Evolutionary conservation across 2,329 filamentous ascomycete genomes (phyloP), one percentile per base, ranked within the genome.

Genomic region (Clarireedia homoeocarpa): DNA sequence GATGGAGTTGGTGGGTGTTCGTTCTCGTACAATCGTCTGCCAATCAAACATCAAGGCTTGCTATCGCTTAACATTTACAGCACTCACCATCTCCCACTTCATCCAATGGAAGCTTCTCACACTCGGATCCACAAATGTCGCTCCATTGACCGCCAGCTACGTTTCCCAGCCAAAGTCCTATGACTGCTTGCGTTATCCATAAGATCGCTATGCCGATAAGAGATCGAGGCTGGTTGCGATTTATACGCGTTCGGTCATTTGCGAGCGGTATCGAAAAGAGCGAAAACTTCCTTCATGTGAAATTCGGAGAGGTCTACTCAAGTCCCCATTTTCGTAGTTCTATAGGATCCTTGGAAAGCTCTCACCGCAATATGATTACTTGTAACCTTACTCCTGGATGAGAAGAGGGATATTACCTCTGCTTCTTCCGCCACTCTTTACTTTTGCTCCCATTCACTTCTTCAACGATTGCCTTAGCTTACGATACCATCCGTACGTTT

Each of bases 301-400:
- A 44, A 44, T n/a, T 44, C 24, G 23, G n/a, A 23, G 15, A 27
- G 24, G 4, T 26, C 17, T 17, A 24, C 14, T 48, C 20, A 15
- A 36, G 15, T 51, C 36, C 9, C 17, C 50, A 20, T 26, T 54
- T 34, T 23, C 17, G 23, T 47, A 26, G 6, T 42, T 24, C 40
- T 36, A 51, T 55, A 24, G 36, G 9, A 51, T 44, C 47, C 47
- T 55, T 17, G 38, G 26, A 45, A 49, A 15, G 9, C 47, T 38
- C 39, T 51, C 53, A 55, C 53, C 53, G 53, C 47, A 55, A 20
- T 12, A 55, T 55, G 53, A 27, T 27, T 51, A 45, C 53, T 50
- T 51, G 47, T 51, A 20, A 20, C 20, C 20, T 2, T 20, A 30
- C 47, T 44, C 47, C 14, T 10, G 17, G 23, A 40, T 40, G 50